phyloP scores from a whole-genome alignment of 163 green algal genomes.

The Chlorella variabilis region DNA sequence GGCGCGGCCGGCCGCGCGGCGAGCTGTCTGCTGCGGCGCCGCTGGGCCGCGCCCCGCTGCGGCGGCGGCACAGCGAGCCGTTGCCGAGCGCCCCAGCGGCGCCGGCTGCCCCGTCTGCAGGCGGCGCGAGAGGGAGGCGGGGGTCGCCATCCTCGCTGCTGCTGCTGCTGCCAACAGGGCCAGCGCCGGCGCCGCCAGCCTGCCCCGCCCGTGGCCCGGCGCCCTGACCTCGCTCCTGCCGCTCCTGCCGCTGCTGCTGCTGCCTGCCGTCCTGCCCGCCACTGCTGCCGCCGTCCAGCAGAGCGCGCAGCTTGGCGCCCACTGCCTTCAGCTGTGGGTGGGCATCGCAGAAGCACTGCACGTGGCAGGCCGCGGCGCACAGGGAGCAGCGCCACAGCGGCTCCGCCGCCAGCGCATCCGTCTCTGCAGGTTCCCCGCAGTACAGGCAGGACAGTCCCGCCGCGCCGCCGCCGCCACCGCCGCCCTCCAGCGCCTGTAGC shows the following conservation, averaged over 20 bases:
- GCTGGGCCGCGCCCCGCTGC: not conserved
- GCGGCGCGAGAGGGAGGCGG: too few species aligned
- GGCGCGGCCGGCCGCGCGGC: not conserved
- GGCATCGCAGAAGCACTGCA: conserved; percentile 60
- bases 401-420: conserved; percentile 58
- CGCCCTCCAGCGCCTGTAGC: not conserved
- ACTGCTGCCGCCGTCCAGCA: conserved; percentile 23
- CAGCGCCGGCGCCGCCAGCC: not conserved
- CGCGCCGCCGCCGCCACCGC: not conserved
- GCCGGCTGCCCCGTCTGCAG: not conserved
- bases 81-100: too few species aligned
- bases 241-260: conserved; percentile 1
- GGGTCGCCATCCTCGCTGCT: not conserved
- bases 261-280: not conserved
- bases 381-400: conserved; percentile 71
- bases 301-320: conserved; percentile 20
- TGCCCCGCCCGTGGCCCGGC: not conserved
- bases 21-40: not conserved
- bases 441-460: conserved; percentile 63
- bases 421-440: conserved; percentile 55
- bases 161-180: not conserved
- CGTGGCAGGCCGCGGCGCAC: conserved; percentile 56
- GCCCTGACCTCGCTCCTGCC: not conserved
- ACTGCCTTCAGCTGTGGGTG: conserved; percentile 51
- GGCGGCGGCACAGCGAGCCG: too few species aligned